Evolutionary conservation across 805 yeast genomes (phyloP).

Genomic region (Ascoidea tarda): DNA sequence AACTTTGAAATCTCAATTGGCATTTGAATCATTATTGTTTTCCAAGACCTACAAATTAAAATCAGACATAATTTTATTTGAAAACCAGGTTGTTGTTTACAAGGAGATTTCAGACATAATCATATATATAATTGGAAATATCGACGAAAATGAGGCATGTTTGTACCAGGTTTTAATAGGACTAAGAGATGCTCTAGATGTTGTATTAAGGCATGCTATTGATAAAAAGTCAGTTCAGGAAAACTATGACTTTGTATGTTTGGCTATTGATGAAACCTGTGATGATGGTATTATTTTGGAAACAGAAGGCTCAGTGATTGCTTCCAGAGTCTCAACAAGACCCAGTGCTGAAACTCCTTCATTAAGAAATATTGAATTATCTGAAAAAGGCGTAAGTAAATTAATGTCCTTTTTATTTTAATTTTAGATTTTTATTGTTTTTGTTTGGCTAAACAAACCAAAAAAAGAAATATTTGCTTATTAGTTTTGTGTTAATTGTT

Average conservation of each 20-base stretch:
- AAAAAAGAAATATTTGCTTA: too few species aligned
- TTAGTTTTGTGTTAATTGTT: background rate
- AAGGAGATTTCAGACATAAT: slow-evolving; percentile 71
- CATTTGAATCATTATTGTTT: slow-evolving; percentile 63
- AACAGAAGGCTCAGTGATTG: slow-evolving; percentile 75
- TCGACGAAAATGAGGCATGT: slow-evolving; percentile 78
- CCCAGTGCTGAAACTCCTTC: slow-evolving; percentile 55
- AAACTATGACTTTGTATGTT: slow-evolving; percentile 70
- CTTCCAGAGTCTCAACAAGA: slow-evolving; percentile 81
- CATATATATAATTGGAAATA: slow-evolving; percentile 54
- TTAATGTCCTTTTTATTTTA: background rate
- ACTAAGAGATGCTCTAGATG: slow-evolving; percentile 67
- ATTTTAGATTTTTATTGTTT: too few species aligned
- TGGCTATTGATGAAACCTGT: slow-evolving; percentile 82
- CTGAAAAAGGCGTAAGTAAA: slow-evolving; percentile 41
- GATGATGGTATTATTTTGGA: slow-evolving; percentile 92
- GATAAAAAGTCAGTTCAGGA: slow-evolving; percentile 73
- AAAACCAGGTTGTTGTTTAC: slow-evolving; percentile 71
- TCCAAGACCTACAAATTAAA: slow-evolving; percentile 68
- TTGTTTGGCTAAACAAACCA: background rate
- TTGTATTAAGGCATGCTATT: slow-evolving; percentile 51
- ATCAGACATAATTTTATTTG: slow-evolving; percentile 69
- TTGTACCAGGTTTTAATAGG: slow-evolving; percentile 66
- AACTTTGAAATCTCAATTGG: slow-evolving; percentile 47
- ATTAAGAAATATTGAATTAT: slow-evolving; percentile 44